phyloP scores from a whole-genome alignment of 192 early-diverging fungal genomes.

The Linnemannia elongata region DNA sequence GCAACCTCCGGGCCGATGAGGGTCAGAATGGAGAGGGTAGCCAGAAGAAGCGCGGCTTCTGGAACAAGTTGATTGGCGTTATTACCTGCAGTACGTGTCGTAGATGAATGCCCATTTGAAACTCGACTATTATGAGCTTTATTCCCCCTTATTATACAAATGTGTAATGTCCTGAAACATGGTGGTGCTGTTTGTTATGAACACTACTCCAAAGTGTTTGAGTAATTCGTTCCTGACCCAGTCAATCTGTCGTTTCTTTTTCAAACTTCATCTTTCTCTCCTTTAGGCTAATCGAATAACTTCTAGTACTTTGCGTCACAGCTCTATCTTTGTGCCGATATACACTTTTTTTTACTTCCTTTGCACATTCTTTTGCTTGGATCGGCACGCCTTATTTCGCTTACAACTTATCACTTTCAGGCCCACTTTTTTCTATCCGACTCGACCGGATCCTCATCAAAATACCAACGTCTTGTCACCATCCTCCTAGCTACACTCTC shows the following conservation, averaged over 20 bases:
- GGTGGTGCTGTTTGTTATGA: neutral
- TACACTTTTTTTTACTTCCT: neutral
- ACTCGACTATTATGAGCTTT: neutral
- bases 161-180: neutral
- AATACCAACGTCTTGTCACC: neutral
- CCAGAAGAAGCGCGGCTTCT: conserved; percentile 55
- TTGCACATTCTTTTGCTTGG: neutral
- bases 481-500: neutral
- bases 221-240: neutral
- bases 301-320: neutral
- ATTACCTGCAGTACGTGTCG: conserved; percentile 62
- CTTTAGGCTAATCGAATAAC: neutral
- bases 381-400: conserved; percentile 3
- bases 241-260: neutral
- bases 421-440: neutral
- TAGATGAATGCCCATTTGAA: conserved; percentile 18
- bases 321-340: neutral
- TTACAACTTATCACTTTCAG: neutral
- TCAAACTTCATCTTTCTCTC: neutral
- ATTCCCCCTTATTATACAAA: conserved; percentile 4
- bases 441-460: neutral
- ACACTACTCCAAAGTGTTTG: neutral
- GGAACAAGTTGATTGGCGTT: conserved; percentile 60
- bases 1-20: conserved; percentile 28
- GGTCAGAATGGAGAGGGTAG: conserved; percentile 37